phyloP scores from a whole-genome alignment of 1,284 basidiomycete species.

The Waitea zeae region DNA sequence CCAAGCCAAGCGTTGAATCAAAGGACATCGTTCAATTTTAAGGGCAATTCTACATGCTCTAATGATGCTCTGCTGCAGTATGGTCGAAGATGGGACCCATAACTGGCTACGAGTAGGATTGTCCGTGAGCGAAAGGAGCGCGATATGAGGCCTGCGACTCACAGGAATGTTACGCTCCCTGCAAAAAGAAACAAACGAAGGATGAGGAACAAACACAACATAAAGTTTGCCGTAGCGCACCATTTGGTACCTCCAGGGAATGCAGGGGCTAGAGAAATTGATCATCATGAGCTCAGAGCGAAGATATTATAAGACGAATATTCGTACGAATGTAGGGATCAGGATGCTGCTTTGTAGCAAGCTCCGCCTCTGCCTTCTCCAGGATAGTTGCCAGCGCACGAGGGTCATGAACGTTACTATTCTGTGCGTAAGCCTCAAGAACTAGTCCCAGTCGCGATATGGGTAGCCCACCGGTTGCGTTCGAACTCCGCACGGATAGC shows the following conservation, averaged over 20 bases:
- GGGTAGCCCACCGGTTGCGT: constrained; percentile 55
- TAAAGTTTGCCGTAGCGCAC: no score
- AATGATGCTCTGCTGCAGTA: no score
- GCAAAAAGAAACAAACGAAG: constrained; percentile 2
- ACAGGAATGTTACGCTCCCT: constrained; percentile 67
- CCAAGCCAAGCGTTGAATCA: no score
- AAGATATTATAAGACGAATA: constrained; percentile 12
- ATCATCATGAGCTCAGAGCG: constrained; percentile 7
- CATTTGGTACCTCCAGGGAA: constrained; percentile 83
- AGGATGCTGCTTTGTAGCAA: constrained; percentile 60
- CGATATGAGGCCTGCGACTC: no score
- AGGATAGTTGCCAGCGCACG: constrained; percentile 70
- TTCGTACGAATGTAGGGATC: constrained; percentile 87
- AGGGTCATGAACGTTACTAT: constrained; percentile 78
- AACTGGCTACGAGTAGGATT: no score
- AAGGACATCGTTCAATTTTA: no score
- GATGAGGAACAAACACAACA: not conserved
- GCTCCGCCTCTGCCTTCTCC: constrained; percentile 63
- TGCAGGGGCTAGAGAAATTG: constrained; percentile 33
- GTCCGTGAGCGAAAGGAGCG: no score
- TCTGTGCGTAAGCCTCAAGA: constrained; percentile 4
- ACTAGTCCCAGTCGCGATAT: constrained; percentile 1
- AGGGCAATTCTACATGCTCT: no score
- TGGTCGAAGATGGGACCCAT: no score
- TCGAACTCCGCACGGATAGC: constrained; percentile 88